Evolutionary conservation across 805 yeast species (phyloP), one percentile per base, ranked within the genome.

Genomic region (Saturnispora diversa): DNA sequence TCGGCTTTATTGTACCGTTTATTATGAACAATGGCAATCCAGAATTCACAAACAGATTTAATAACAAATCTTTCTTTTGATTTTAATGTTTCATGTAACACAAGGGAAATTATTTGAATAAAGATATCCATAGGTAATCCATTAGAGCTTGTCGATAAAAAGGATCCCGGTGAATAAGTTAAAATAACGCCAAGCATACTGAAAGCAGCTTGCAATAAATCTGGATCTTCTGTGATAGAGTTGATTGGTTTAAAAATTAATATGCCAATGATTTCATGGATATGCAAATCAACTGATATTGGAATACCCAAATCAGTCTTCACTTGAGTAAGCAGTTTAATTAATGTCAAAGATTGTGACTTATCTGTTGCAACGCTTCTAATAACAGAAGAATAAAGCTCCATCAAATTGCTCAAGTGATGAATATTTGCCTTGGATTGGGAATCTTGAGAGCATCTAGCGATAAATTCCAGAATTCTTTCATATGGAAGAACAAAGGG

Each of bases 401-500:
- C 62, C 42, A 66, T 44, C 10, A 47, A 11, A 15, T 37, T 33
- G 10, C 27, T 36, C 21, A 46, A 32, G 15, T 45, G 47, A 17
- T 20, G 35, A 30, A 43, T 24, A 15, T 72, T 31, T 72, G 56
- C 36, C 58, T 63, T 5, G 32, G 49, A 39, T 52, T 59, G 37
- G 37, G 54, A 32, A 48, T 44, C 36, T 44, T 49, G 44, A 49
- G 62, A 41, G 44, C 64, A 74, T 46, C 51, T 51, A 15, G 44
- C 44, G 23, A 65, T 65, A 45, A 64, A 75, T 44, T 60, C 56
- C 22, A 75, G 41, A 6, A 76, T 64, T 1, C 63, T 54, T 0
- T 58, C 56, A 3, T 65, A 44, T 0, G 62, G 59, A 43, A 82
- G 70, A 8, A 72, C 77, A 56, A 82, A 84, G 0, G 92, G 84